A percentile compares a stretch with the other conserved stretches of the same genome.
Evolutionary conservation across 805 yeast species (phyloP).

Genomic region (Candida sanyiensis): DNA sequence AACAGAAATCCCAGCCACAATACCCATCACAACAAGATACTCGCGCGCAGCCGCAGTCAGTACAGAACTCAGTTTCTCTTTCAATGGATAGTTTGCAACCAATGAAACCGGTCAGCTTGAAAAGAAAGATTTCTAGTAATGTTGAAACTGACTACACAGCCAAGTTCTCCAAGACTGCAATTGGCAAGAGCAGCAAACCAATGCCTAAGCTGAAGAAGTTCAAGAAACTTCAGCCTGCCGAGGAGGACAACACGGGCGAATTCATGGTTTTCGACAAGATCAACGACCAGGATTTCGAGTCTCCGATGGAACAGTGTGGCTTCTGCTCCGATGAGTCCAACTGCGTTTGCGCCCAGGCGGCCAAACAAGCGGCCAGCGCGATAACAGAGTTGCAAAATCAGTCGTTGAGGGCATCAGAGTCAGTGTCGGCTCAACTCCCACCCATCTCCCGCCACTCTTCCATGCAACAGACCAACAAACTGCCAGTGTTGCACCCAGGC

Average conservation of each 20-base stretch:
- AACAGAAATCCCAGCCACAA: slow-evolving; percentile 4
- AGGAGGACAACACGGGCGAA: slow-evolving; percentile 17
- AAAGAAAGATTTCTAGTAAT: slow-evolving; percentile 28
- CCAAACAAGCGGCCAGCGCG: slow-evolving; percentile 36
- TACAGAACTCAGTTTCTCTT: background rate
- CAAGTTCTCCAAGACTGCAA: slow-evolving; percentile 30
- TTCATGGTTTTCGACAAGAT: slow-evolving; percentile 19
- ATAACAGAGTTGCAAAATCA: slow-evolving; percentile 25
- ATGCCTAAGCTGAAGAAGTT: slow-evolving; percentile 22
- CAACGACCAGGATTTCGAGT: slow-evolving; percentile 36
- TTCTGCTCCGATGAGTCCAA: slow-evolving; percentile 90
- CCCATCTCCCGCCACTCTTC: slow-evolving; percentile 33
- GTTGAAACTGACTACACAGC: slow-evolving; percentile 58
- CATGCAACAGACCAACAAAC: slow-evolving; percentile 30
- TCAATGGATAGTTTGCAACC: slow-evolving; percentile 45
- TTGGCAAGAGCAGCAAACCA: slow-evolving; percentile 21
- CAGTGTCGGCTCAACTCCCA: slow-evolving; percentile 27
- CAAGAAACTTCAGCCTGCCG: slow-evolving; percentile 6
- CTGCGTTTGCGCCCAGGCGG: slow-evolving; percentile 84
- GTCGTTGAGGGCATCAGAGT: slow-evolving; percentile 18
- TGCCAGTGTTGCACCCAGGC: slow-evolving; percentile 61
- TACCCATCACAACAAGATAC: slow-evolving; percentile 20
- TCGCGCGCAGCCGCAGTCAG: too few relatives aligned
- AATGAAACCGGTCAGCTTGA: slow-evolving; percentile 60
- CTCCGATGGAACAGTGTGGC: slow-evolving; percentile 76